phyloP scores from a whole-genome alignment of 192 early-diverging fungal genomes.

The Coemansia sp. region DNA sequence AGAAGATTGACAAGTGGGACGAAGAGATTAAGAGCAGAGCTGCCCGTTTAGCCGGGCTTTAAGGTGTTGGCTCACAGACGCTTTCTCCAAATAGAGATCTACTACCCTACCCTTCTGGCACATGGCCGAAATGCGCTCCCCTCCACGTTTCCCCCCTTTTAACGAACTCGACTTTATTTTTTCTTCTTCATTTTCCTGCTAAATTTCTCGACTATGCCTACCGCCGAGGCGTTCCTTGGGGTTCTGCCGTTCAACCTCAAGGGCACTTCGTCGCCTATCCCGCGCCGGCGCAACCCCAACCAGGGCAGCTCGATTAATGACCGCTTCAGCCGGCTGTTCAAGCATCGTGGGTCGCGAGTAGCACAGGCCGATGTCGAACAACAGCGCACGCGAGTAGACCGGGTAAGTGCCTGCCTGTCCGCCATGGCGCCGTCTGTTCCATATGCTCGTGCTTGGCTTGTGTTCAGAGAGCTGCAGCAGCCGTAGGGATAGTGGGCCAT shows the following conservation, averaged over 20 bases:
- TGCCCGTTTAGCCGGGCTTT: constrained; percentile 17
- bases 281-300: constrained; percentile 38
- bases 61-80: not conserved
- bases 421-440: not conserved
- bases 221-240: constrained; percentile 47
- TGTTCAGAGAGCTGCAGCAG: not conserved
- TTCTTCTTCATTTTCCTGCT: not conserved
- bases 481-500: not conserved
- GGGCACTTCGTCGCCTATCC: constrained; percentile 40
- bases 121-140: not conserved
- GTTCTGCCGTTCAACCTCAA: constrained; percentile 48
- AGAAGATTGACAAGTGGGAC: constrained; percentile 58
- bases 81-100: not conserved
- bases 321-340: constrained; percentile 50
- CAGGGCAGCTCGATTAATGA: constrained; percentile 45
- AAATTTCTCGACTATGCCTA: constrained; percentile 27
- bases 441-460: not conserved
- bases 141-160: constrained; percentile 2
- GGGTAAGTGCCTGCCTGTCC: constrained; percentile 34
- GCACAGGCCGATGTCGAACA: constrained; percentile 19
- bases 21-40: constrained; percentile 25
- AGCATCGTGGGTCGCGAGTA: constrained; percentile 36
- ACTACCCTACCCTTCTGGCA: not conserved
- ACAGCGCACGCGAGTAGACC: constrained; percentile 33
- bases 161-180: not conserved